These are phyloP conservation scores for Mrakia frigida DNA, from an alignment of 768 basidiomycete species.

Conservation along the genomic window DNA sequence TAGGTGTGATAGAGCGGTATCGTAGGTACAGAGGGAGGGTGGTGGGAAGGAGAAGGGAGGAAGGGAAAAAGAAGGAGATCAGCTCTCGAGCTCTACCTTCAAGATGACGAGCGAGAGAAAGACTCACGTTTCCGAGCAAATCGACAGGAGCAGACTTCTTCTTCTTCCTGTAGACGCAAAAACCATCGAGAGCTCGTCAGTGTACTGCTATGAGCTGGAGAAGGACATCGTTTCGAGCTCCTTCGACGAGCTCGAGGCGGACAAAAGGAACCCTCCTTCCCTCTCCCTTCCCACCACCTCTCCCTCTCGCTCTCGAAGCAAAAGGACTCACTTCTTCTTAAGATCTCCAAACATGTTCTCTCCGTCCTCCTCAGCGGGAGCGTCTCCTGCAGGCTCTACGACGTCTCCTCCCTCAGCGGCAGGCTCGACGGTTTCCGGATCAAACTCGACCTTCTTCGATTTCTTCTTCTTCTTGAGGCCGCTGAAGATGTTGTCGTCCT, in stretches of 20 bases:
- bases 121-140: slow-evolving; percentile 27
- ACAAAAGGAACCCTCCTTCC: not conserved
- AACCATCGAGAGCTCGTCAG: not conserved
- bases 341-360: slow-evolving; percentile 91
- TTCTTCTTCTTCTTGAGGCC: slow-evolving; percentile 51
- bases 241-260: not conserved
- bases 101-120: not conserved
- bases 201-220: not conserved
- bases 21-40: not conserved
- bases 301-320: not conserved
- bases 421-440: slow-evolving; percentile 35
- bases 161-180: slow-evolving; percentile 36
- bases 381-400: slow-evolving; percentile 29
- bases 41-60: not conserved
- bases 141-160: slow-evolving; percentile 48
- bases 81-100: not conserved
- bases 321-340: slow-evolving; percentile 60
- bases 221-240: not conserved
- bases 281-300: not conserved
- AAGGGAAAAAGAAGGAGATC: slow-evolving; percentile 5
- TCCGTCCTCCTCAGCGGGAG: slow-evolving; percentile 44
- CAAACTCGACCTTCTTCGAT: slow-evolving; percentile 42
- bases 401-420: slow-evolving; percentile 8
- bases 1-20: slow-evolving; percentile 28
- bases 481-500: slow-evolving; percentile 46